Conservation (phyloP, 139 green algal genomes). For the Coccomyxa sp. region DNA sequence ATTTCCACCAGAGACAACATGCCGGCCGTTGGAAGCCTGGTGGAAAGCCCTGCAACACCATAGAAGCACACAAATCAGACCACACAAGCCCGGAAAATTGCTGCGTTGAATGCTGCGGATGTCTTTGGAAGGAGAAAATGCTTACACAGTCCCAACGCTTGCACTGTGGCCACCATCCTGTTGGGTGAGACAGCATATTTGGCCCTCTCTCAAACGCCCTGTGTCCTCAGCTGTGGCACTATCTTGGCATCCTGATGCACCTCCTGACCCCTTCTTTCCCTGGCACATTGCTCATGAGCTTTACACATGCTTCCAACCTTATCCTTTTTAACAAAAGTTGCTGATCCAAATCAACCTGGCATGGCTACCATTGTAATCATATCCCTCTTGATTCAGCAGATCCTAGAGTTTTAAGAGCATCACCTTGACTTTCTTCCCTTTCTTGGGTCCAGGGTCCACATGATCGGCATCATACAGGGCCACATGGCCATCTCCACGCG, state of each 20-base stretch:
- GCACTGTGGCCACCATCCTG: background rate
- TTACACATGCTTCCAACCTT: background rate
- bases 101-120: background rate
- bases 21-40: background rate
- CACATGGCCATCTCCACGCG: conserved; percentile 43
- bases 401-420: background rate
- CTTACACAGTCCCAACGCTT: background rate
- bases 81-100: background rate
- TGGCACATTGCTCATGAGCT: background rate
- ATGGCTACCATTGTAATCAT: background rate
- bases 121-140: background rate
- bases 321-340: background rate
- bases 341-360: background rate
- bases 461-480: conserved; percentile 31
- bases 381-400: conserved; percentile 2
- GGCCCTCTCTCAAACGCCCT: background rate
- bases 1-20: conserved; percentile 34
- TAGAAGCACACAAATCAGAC: background rate
- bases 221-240: background rate
- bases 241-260: background rate
- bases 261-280: background rate
- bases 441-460: background rate
- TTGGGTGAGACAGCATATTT: too few species aligned
- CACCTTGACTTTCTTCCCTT: background rate
- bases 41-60: background rate